A percentile compares a stretch with the other conserved stretches of the same genome.
Conservation (phyloP, 192 early-diverging fungal species). For the Backusella parvicylindrica region DNA sequence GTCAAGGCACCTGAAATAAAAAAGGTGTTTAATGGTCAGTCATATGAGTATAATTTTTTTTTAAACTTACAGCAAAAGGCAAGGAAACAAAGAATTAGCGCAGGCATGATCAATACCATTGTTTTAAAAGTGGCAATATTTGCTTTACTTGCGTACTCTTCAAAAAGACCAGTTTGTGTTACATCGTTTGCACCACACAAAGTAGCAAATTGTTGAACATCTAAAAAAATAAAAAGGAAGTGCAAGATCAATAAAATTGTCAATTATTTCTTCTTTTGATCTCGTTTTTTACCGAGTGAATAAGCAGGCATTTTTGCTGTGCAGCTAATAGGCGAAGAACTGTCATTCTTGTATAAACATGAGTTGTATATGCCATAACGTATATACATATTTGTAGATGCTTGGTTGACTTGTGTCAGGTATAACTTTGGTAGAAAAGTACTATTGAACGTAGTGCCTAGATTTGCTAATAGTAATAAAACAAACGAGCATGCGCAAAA, state of each 20-base stretch:
- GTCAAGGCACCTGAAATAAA: neutral
- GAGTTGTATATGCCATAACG: slow-evolving; percentile 29
- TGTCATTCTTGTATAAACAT: slow-evolving; percentile 1
- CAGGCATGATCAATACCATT: slow-evolving; percentile 6
- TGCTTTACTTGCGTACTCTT: neutral
- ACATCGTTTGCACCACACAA: slow-evolving; percentile 1
- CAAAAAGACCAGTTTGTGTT: neutral
- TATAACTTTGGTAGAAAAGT: slow-evolving; percentile 21
- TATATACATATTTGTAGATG: slow-evolving; percentile 10
- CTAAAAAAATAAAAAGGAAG: neutral
- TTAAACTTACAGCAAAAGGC: neutral
- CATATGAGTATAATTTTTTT: neutral
- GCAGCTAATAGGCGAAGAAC: neutral
- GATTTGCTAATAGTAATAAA: slow-evolving; percentile 16
- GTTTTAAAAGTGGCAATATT: neutral
- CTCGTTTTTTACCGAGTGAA: neutral
- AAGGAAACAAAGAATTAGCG: slow-evolving; percentile 12
- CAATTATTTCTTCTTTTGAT: neutral
- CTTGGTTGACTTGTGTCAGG: neutral
- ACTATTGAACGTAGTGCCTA: slow-evolving; percentile 26
- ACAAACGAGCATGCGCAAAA: slow-evolving; percentile 8
- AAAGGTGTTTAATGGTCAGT: neutral
- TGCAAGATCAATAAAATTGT: neutral
- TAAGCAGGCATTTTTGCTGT: neutral
- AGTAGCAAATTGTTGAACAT: neutral